Evolutionary conservation across 805 yeast species (phyloP).

Genomic region (Saccharomycopsis synnaedendra): DNA sequence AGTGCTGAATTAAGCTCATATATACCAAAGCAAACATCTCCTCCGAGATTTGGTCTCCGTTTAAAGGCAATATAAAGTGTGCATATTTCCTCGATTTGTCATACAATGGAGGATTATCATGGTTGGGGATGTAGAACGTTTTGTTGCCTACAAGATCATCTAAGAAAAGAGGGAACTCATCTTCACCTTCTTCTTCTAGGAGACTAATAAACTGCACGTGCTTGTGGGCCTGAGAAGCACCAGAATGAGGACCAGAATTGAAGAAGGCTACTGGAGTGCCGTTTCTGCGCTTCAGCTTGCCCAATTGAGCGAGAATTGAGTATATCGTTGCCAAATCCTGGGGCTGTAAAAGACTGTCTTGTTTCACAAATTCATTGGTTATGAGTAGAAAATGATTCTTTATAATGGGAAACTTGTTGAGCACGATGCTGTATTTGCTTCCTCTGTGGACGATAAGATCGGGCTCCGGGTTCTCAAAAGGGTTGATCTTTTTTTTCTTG

Average conservation of each 20-base stretch:
- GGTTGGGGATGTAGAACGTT: constrained; percentile 43
- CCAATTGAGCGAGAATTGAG: constrained; percentile 32
- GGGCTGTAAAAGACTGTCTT: constrained; percentile 59
- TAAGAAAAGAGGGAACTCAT: neutral
- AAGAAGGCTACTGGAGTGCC: constrained; percentile 67
- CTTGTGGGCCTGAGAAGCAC: constrained; percentile 92
- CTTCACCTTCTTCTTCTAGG: constrained; percentile 17
- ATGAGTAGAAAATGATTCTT: constrained; percentile 71
- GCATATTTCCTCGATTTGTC: constrained; percentile 61
- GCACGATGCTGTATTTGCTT: constrained; percentile 46
- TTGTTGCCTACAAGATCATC: constrained; percentile 18
- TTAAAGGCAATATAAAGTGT: constrained; percentile 47
- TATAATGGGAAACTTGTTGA: constrained; percentile 81
- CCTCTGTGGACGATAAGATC: constrained; percentile 50
- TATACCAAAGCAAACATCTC: constrained; percentile 53
- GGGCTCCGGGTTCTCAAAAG: constrained; percentile 74
- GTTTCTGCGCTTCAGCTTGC: constrained; percentile 24
- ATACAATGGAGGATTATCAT: constrained; percentile 47
- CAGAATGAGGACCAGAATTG: constrained; percentile 80
- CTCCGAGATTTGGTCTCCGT: constrained; percentile 26
- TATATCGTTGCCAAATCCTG: constrained; percentile 54
- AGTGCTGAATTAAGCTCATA: constrained; percentile 60
- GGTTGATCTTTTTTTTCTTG: constrained; percentile 36
- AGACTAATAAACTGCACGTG: constrained; percentile 66
- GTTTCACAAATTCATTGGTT: constrained; percentile 64